These are phyloP conservation scores for Serendipita vermifera DNA, from an alignment of 768 basidiomycete genomes.

Conservation along the genomic window DNA sequence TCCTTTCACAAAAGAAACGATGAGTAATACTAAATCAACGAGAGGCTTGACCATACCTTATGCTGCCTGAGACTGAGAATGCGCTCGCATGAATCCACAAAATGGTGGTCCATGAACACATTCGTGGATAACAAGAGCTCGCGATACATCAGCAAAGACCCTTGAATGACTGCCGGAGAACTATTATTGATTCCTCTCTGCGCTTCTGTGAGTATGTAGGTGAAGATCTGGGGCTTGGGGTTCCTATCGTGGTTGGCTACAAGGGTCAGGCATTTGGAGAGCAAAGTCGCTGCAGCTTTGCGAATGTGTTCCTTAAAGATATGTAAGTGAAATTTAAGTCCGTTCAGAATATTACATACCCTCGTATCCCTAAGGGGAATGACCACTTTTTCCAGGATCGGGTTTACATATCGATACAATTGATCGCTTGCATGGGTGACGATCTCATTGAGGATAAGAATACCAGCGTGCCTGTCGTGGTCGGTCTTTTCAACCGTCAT, in stretches of 20 bases:
- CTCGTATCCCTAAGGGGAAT: constrained; percentile 79
- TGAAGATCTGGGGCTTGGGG: constrained; percentile 42
- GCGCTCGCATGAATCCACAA: constrained; percentile 75
- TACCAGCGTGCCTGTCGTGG: constrained; percentile 80
- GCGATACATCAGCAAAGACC: constrained; percentile 80
- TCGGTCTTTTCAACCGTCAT: constrained; percentile 66
- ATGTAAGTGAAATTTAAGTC: background rate
- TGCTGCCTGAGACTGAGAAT: constrained; percentile 80
- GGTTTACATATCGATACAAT: constrained; percentile 76
- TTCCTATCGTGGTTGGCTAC: constrained; percentile 61
- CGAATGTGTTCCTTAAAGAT: constrained; percentile 50
- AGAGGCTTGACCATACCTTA: constrained; percentile 27
- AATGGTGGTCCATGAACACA: constrained; percentile 86
- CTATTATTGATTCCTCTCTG: constrained; percentile 63
- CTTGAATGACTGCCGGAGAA: constrained; percentile 83
- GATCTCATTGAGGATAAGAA: constrained; percentile 86
- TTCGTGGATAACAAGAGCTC: constrained; percentile 88
- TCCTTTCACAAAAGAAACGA: constrained; percentile 41
- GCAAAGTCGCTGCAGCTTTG: constrained; percentile 83
- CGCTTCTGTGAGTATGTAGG: constrained; percentile 80
- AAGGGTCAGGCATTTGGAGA: constrained; percentile 88
- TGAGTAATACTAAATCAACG: no score
- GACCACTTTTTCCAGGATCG: constrained; percentile 87
- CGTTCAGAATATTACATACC: constrained; percentile 29
- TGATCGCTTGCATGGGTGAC: constrained; percentile 77